phyloP scores from a whole-genome alignment of 2,329 filamentous ascomycete species.

The Fusarium sp. region DNA sequence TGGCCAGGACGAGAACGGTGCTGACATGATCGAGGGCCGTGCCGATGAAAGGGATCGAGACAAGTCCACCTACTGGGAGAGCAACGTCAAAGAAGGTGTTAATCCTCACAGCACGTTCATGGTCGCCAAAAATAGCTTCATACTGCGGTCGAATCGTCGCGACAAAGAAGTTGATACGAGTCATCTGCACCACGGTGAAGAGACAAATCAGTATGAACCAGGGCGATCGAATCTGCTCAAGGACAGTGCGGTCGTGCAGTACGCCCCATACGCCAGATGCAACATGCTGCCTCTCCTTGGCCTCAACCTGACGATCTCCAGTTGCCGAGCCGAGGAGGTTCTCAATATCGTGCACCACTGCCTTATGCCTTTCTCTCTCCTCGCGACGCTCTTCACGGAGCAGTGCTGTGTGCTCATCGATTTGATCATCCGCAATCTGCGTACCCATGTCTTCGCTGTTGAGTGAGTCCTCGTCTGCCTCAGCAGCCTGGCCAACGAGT shows the following conservation, averaged over 20 bases:
- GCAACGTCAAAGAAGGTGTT: conserved; percentile 85
- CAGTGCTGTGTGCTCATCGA: conserved; percentile 64
- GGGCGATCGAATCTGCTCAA: conserved; percentile 75
- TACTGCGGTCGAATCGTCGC: conserved; percentile 87
- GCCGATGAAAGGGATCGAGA: conserved; percentile 89
- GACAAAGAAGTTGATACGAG: conserved; percentile 90
- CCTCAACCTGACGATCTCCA: conserved; percentile 68
- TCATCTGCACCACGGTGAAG: conserved; percentile 80
- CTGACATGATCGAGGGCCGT: conserved; percentile 77
- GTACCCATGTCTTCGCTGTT: conserved; percentile 41
- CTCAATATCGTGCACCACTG: conserved; percentile 73
- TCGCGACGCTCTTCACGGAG: conserved; percentile 65
- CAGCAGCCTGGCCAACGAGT: conserved; percentile 75
- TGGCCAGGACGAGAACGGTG: conserved; percentile 72
- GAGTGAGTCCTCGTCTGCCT: conserved; percentile 48
- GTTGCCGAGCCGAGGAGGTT: conserved; percentile 71
- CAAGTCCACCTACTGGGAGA: conserved; percentile 79
- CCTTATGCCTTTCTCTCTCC: conserved; percentile 66
- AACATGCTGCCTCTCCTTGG: conserved; percentile 73
- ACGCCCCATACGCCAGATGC: conserved; percentile 85
- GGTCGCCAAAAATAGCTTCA: conserved; percentile 72
- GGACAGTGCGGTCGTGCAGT: conserved; percentile 75
- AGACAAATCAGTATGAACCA: conserved; percentile 87
- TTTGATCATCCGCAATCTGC: conserved; percentile 58
- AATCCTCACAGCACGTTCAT: conserved; percentile 68